phyloP scores from a whole-genome alignment of 306 rosid species.

The Chamaecrista fasciculata region DNA sequence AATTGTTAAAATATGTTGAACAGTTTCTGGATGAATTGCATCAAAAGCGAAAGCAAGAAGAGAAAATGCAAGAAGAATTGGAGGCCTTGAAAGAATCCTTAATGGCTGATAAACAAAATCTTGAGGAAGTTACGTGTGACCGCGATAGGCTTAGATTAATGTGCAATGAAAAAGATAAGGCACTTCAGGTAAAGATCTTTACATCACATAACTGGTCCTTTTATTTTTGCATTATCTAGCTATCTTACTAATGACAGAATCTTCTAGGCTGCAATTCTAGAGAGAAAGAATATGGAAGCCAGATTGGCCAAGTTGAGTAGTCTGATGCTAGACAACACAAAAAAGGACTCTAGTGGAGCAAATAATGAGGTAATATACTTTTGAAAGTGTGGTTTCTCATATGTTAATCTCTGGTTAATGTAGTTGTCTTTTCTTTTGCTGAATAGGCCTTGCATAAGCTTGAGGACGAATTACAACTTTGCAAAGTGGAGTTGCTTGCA shows the following conservation, averaged over 20 bases:
- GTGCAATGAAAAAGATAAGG: constrained; percentile 68
- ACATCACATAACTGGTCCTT: constrained; percentile 2
- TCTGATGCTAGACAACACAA: constrained; percentile 48
- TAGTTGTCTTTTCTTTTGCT: constrained; percentile 14
- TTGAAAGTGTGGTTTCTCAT: constrained; percentile 24
- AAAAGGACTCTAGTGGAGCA: constrained; percentile 48
- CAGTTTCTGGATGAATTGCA: constrained; percentile 69
- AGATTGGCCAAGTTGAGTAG: constrained; percentile 60
- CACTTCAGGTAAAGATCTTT: constrained; percentile 62
- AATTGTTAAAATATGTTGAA: constrained; percentile 25
- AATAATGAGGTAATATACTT: constrained; percentile 56
- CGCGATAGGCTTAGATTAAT: constrained; percentile 51
- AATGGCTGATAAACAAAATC: constrained; percentile 51
- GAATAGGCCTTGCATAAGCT: constrained; percentile 55
- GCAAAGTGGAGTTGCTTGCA: constrained; percentile 51
- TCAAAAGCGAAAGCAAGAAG: constrained; percentile 63
- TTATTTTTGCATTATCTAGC: neutral
- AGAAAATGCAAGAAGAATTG: constrained; percentile 60
- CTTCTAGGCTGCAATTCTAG: constrained; percentile 58
- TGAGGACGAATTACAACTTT: constrained; percentile 67
- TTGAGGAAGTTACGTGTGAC: constrained; percentile 52
- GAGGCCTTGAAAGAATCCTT: constrained; percentile 62
- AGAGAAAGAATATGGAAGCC: constrained; percentile 68
- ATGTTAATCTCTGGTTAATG: neutral
- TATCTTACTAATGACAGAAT: constrained; percentile 26